Evolutionary conservation across 2,329 filamentous ascomycete species (phyloP).

Genomic region (Aulographum hederae): DNA sequence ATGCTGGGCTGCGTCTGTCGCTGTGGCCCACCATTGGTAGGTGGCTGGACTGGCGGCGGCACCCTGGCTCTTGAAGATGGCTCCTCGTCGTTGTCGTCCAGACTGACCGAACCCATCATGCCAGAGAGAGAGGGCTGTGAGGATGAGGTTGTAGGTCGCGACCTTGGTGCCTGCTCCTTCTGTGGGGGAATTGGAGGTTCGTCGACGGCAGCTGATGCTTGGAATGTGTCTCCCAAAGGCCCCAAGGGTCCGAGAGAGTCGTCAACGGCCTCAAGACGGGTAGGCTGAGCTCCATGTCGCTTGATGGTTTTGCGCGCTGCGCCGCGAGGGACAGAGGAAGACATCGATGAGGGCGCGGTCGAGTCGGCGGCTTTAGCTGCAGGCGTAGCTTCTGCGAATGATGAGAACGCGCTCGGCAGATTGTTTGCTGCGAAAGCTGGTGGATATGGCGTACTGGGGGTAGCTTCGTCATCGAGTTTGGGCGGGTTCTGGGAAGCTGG

Average conservation of each 20-base stretch:
- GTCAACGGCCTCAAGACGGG: constrained; percentile 61
- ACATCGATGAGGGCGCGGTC: too few relatives aligned
- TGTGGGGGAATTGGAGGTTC: constrained; percentile 48
- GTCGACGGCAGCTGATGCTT: constrained; percentile 24
- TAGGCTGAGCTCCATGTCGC: constrained; percentile 37
- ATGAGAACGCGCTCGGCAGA: neutral
- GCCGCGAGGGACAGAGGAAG: too few relatives aligned
- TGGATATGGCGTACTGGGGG: neutral
- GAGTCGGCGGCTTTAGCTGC: neutral
- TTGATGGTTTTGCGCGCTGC: neutral
- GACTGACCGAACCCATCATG: constrained; percentile 47
- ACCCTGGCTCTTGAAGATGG: neutral
- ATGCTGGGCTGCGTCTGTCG: constrained; percentile 55
- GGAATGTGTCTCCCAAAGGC: constrained; percentile 35
- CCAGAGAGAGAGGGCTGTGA: constrained; percentile 17
- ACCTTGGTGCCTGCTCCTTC: constrained; percentile 33
- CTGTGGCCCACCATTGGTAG: constrained; percentile 15
- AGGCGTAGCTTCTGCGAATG: neutral
- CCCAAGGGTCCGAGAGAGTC: constrained; percentile 61
- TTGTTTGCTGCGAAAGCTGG: neutral
- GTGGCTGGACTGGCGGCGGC: constrained; percentile 43
- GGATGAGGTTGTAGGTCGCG: constrained; percentile 33
- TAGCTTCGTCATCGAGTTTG: neutral
- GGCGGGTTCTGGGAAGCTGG: neutral
- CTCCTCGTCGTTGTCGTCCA: constrained; percentile 44